Evolutionary conservation across 2,329 filamentous ascomycete species (phyloP).

Genomic region (Ophiostoma fasciatum): DNA sequence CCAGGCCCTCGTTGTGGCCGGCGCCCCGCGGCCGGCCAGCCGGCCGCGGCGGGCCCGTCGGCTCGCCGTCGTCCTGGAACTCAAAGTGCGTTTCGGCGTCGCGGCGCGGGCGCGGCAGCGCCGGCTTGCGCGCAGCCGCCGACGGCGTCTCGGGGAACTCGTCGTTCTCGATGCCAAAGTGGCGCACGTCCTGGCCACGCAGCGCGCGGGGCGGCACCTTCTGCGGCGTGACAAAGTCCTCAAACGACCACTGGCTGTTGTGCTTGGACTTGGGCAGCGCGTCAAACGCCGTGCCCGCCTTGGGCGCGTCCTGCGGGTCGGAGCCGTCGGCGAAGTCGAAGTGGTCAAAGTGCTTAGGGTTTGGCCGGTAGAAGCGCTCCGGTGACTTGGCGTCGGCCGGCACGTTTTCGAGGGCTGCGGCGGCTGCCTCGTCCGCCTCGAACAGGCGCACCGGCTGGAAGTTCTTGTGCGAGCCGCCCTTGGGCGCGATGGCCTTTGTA

Average conservation of each 20-base stretch:
- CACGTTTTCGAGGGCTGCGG: constrained; percentile 23
- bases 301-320: constrained; percentile 32
- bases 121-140: constrained; percentile 29
- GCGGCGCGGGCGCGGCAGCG: constrained; percentile 53
- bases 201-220: constrained; percentile 51
- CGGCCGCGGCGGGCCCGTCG: constrained; percentile 32
- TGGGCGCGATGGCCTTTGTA: constrained; percentile 30
- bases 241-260: constrained; percentile 69
- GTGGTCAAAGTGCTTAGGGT: constrained; percentile 71
- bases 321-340: constrained; percentile 65
- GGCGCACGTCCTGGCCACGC: constrained; percentile 55
- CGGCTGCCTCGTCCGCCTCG: constrained; percentile 20
- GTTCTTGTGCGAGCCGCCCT: constrained; percentile 44
- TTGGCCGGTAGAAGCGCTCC: constrained; percentile 41
- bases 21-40: constrained; percentile 34
- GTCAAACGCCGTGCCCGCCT: constrained; percentile 25
- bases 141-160: constrained; percentile 42
- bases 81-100: constrained; percentile 77
- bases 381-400: constrained; percentile 23
- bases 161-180: constrained; percentile 63
- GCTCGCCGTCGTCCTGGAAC: constrained; percentile 58
- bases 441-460: constrained; percentile 50
- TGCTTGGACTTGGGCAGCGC: constrained; percentile 45
- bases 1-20: constrained; percentile 51
- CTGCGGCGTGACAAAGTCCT: constrained; percentile 72